phyloP scores from a whole-genome alignment of 352 stramenopile species.

The Phytophthora aleatoria region DNA sequence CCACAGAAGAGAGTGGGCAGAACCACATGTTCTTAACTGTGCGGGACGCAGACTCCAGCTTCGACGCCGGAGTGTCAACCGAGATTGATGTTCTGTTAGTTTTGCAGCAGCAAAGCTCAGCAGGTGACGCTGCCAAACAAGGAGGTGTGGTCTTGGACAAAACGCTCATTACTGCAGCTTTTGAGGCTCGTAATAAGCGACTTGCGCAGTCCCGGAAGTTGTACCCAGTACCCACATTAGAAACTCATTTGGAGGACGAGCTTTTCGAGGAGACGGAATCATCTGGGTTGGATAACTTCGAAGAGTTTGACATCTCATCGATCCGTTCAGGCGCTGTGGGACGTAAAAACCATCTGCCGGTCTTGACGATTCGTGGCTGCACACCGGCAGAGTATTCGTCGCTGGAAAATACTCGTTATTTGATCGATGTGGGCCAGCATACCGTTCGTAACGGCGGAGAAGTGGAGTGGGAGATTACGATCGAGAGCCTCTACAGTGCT shows the following conservation, averaged over 20 bases:
- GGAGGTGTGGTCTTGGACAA: slow-evolving; percentile 38
- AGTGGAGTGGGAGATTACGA: slow-evolving; percentile 90
- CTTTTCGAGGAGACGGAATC: slow-evolving; percentile 46
- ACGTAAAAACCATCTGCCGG: slow-evolving; percentile 54
- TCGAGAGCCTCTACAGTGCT: slow-evolving; percentile 75
- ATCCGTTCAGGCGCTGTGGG: slow-evolving; percentile 51
- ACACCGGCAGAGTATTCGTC: slow-evolving; percentile 84
- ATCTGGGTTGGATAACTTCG: slow-evolving; percentile 69
- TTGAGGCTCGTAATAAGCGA: slow-evolving; percentile 66
- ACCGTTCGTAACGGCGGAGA: slow-evolving; percentile 87
- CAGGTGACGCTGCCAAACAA: slow-evolving; percentile 41
- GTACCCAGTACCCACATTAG: slow-evolving; percentile 35
- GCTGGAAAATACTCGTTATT: slow-evolving; percentile 81
- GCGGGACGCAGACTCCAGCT: slow-evolving; percentile 66
- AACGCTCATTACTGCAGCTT: slow-evolving; percentile 59
- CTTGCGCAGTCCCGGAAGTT: slow-evolving; percentile 54
- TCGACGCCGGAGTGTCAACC: slow-evolving; percentile 52
- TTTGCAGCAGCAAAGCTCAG: slow-evolving; percentile 59
- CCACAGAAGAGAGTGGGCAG: slow-evolving; percentile 44
- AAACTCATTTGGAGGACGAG: slow-evolving; percentile 50
- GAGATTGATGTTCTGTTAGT: slow-evolving; percentile 77
- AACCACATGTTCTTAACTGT: slow-evolving; percentile 83
- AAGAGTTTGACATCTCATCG: slow-evolving; percentile 76
- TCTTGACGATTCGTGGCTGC: slow-evolving; percentile 77
- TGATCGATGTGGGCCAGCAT: slow-evolving; percentile 88